Evolutionary conservation across 148 eudicot genomes (phyloP), one percentile per base, ranked within the genome.

Genomic region (Arctostaphylos glauca): DNA sequence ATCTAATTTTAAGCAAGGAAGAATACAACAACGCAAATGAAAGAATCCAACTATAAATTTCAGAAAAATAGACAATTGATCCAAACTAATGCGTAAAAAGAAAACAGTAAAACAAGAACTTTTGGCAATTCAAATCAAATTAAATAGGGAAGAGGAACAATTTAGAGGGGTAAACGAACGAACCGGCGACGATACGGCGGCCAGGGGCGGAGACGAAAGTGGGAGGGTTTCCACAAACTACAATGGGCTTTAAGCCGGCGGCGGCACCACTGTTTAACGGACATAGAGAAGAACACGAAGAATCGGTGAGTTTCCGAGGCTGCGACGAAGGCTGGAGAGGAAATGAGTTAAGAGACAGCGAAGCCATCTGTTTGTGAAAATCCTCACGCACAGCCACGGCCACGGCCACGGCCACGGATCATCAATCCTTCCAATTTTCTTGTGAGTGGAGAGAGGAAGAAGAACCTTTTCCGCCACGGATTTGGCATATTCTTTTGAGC

Each of bases 181-280:
- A 76, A 95, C 98, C 97, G 9, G 98, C 98, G 5, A 95, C 88
- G 53, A 95, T 91, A 68, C 97, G 94, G 78, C 97, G 97, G 80
- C 90, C 91, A 23, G 97, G 94, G 82, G 96, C 96, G 58, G 98
- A 92, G 80, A 95, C 97, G 62, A 84, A 89, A 58, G 98, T 91
- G 64, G 98, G 96, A 46, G 98, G 98, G 76, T 91, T 84, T 0
- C 95, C 98, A 58, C 72, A 68, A 6, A 90, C 90, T 0, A 90
- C 90, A 5, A 95, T 94, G 74, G 98, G 98, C 82, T 93, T 91
- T 43, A 90, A 78, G 44, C 48, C 79, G 47, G 19, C 44, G 31
- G 67, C 67, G 21, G 67, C 13, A n/a, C 67, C 62, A 56, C 64
- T 60, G 73, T 12, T 79, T 58, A 74, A 72, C 12, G 81, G 66